phyloP scores from a whole-genome alignment of 768 basidiomycete species.

The Trametes cingulata region DNA sequence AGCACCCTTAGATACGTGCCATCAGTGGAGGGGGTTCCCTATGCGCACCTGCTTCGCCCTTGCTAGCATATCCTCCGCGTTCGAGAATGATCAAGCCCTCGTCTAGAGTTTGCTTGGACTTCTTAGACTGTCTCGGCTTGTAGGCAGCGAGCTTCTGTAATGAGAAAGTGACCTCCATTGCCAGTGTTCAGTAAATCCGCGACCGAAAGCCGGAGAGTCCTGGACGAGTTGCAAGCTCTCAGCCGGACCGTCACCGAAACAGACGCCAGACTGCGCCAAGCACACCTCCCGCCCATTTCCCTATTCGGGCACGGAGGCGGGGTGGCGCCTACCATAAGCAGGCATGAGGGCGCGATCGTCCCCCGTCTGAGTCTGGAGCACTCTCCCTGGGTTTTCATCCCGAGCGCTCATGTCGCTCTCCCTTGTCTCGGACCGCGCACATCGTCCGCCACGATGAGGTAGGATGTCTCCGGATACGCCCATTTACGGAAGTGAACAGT shows the following conservation, averaged over 20 bases:
- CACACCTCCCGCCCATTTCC: background rate
- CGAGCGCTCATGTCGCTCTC: background rate
- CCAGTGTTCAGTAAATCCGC: too few species aligned
- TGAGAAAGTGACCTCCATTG: constrained; percentile 35
- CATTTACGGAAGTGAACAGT: background rate
- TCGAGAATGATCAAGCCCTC: constrained; percentile 34
- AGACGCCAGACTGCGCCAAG: background rate
- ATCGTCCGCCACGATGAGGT: constrained; percentile 4
- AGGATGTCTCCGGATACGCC: background rate
- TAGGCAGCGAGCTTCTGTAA: constrained; percentile 38
- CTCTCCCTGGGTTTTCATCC: background rate
- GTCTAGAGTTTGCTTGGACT: constrained; percentile 39
- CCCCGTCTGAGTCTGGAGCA: background rate
- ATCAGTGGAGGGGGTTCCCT: background rate
- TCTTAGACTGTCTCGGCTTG: constrained; percentile 31
- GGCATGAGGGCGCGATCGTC: background rate
- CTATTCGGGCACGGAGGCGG: background rate
- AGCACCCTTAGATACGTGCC: background rate
- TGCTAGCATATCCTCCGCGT: constrained; percentile 28
- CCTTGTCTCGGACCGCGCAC: background rate
- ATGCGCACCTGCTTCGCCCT: constrained; percentile 36
- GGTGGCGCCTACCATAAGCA: background rate
- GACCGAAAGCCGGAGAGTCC: too few species aligned
- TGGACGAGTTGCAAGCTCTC: too few species aligned
- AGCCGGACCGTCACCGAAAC: too few species aligned